Evolutionary conservation across 1,139 yeast genomes (phyloP), one percentile per base, ranked within the genome.

Genomic region (Zygosaccharomyces pseudobailii): DNA sequence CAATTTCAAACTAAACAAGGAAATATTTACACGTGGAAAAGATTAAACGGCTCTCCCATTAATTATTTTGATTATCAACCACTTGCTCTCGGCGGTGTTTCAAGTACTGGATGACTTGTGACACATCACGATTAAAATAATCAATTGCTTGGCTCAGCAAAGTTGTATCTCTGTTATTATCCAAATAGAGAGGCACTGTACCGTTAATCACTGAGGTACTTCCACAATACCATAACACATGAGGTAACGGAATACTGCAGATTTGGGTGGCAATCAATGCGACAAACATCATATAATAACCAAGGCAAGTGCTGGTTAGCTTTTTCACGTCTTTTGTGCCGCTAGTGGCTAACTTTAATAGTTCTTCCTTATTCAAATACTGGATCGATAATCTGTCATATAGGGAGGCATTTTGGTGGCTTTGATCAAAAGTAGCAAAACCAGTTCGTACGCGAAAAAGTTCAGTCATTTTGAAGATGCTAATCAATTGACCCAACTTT

Each of bases 21-120:
- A 1, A 66, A 71, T n/a, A 79, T 90, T 30, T 65, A 66, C 40
- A 77, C 88, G 1, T 88, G 95, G 90, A 89, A 89, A 65, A 69
- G 88, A 49, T 61, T 79, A 8, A 81, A 82, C 56, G 75, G 74
- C 38, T 69, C 74, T 5, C 84, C 87, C 0, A 72, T 69, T 0
- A 65, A 62, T 13, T 59, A 51, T 1, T 67, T 84, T 45, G 95
- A 88, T 62, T 66, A 68, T 32, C 92, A 84, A 59, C 58, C 67
- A 1, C 67, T 87, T 47, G 88, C 82, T 3, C 57, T 67, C 21
- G 71, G 65, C 13, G 85, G 84, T n/a, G 55, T 37, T 48, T 53
- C 55, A 63, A 49, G 50, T 56, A 59, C 49, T 61, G 61, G 21
- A 49, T 59, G 28, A 61, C 37, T 47, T 64, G 68, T 41, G 51